phyloP scores from a whole-genome alignment of 1,139 yeast genomes.

The Candida dubliniensis region DNA sequence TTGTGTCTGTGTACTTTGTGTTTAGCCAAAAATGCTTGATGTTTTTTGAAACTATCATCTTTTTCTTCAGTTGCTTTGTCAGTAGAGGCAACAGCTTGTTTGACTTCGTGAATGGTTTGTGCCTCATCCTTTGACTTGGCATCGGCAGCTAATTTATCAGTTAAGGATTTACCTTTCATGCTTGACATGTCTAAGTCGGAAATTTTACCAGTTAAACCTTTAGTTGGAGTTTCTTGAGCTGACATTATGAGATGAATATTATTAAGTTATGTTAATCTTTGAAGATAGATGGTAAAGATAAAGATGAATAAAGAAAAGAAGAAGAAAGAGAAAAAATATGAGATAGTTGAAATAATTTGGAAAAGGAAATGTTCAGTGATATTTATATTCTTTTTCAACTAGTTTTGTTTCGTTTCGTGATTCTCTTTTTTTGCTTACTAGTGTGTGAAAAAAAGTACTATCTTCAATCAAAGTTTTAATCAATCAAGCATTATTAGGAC shows the following conservation, averaged over 20 bases:
- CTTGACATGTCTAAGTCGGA: slow-evolving; percentile 40
- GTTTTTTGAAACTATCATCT: slow-evolving; percentile 30
- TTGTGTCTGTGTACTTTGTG: slow-evolving; percentile 71
- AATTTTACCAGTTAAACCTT: slow-evolving; percentile 50
- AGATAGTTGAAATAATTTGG: not conserved
- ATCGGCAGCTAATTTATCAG: slow-evolving; percentile 48
- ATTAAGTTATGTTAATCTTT: not conserved
- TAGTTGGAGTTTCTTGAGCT: slow-evolving; percentile 50
- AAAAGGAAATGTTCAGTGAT: slow-evolving; percentile 2
- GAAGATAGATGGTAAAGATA: not conserved
- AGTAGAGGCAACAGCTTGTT: slow-evolving; percentile 17
- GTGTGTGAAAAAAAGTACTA: too few relatives aligned
- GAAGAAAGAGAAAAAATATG: slow-evolving; percentile 2
- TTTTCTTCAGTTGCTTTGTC: slow-evolving; percentile 17
- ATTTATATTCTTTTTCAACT: too few relatives aligned
- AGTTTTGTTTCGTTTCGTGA: too few relatives aligned
- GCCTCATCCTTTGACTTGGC: slow-evolving; percentile 44
- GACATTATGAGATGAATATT: slow-evolving; percentile 6
- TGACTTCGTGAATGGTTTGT: slow-evolving; percentile 25
- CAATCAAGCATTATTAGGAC: too few relatives aligned
- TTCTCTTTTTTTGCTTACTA: too few relatives aligned
- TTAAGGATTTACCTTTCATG: slow-evolving; percentile 37
- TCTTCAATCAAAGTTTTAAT: too few relatives aligned
- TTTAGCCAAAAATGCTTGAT: slow-evolving; percentile 53
- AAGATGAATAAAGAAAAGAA: not conserved